A percentile compares a stretch with the other conserved stretches of the same genome.
Evolutionary conservation across 2,329 filamentous ascomycete genomes (phyloP).

Genomic region (Pseudogymnoascus sp.): DNA sequence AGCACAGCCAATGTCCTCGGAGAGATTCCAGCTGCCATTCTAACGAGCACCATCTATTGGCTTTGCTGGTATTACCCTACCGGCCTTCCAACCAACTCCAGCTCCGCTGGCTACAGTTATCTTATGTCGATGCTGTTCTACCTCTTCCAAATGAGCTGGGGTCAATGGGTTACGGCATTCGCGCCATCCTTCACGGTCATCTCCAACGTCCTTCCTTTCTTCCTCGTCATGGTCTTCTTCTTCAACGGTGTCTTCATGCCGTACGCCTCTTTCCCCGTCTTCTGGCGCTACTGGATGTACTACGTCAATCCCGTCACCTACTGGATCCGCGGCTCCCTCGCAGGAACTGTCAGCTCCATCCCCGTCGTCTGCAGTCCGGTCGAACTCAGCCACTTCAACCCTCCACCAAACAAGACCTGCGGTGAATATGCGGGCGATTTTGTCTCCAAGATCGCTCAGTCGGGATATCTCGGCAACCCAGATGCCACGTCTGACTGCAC

Average conservation of each 20-base stretch:
- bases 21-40: constrained; percentile 38
- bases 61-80: constrained; percentile 53
- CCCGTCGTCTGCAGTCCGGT: constrained; percentile 39
- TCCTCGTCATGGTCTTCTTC: constrained; percentile 56
- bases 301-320: constrained; percentile 57
- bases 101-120: constrained; percentile 42
- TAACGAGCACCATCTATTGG: constrained; percentile 40
- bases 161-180: constrained; percentile 56
- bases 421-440: constrained; percentile 49
- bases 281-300: constrained; percentile 55
- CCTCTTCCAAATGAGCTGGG: constrained; percentile 53
- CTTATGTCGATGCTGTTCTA: constrained; percentile 54
- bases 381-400: constrained; percentile 42
- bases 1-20: constrained; percentile 44
- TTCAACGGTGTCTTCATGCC: constrained; percentile 73
- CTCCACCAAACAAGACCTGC: constrained; percentile 44
- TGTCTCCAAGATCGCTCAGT: constrained; percentile 32
- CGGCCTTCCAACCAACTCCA: constrained; percentile 31
- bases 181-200: constrained; percentile 55
- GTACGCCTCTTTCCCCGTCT: constrained; percentile 51
- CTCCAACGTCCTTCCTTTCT: constrained; percentile 47
- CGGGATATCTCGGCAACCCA: constrained; percentile 50
- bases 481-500: constrained; percentile 47
- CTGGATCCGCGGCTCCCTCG: constrained; percentile 48
- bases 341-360: constrained; percentile 42